Base-by-base conservation (phyloP, 768 basidiomycete genomes). In the Harrya chromipes region DNA sequence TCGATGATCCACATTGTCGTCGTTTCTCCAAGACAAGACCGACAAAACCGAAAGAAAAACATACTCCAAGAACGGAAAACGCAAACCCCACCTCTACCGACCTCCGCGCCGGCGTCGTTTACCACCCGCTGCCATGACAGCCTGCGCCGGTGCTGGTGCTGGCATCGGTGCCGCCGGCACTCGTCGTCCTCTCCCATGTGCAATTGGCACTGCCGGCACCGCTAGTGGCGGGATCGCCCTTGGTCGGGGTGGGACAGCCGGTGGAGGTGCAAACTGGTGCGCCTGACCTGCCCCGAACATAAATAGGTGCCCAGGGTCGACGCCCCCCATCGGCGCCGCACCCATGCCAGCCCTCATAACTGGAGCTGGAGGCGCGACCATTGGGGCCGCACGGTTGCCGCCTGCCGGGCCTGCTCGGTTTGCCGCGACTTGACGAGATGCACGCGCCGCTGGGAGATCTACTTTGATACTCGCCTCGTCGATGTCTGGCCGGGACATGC, bases 381-480 rank as follows among this genome's bases (percentile, higher is more conserved):
- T 19, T 23, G 23, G 27, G 6, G 7, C 27, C 8, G 27, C 27
- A 27, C 27, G 27, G 27, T 9, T 27, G 27, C 10, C 8, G 10
- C 27, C 31, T 12, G 31, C 31, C 13, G 13, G 31, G 13, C 31
- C 31, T 31, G 31, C 31, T 13, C 4, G 1, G 13, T 31, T 14
- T 12, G 13, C 33, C 14, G 33, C 33, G 33, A 14, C 33, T 33
- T 33, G 33, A 33, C 33, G 33, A 6, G 33, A 14, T 42, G 43
- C 45, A 21, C 10, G 39, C 20, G 44, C 46, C 21, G 61, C 62
- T 0, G 84, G 87, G 4, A 84, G 56, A 41, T 90, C 90, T 31
- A 90, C 77, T 54, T 81, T 77, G 60, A 92, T 71, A 23, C 73
- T 75, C 16, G 76, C 70, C 16, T 81, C 79, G 35, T 80, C 74